A percentile compares a stretch with the other conserved stretches of the same genome.
Evolutionary conservation across 768 basidiomycete genomes (phyloP).

Genomic region (Rhizopogon roseolus): DNA sequence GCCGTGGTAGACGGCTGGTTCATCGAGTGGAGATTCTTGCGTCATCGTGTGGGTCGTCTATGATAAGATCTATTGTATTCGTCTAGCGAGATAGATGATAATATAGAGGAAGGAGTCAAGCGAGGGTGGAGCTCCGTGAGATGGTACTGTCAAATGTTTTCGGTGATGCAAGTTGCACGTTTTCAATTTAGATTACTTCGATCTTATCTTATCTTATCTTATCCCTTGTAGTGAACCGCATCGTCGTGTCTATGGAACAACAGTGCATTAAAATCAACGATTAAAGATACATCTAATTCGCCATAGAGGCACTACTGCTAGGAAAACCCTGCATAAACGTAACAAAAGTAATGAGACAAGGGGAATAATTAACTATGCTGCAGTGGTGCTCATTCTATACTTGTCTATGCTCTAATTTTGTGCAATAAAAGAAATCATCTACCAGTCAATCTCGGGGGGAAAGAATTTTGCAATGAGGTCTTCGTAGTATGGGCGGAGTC

Average conservation of each 20-base stretch:
- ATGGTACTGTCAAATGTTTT: not conserved
- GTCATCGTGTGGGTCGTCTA: conserved; percentile 5
- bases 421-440: conserved; percentile 8
- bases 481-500: conserved; percentile 81
- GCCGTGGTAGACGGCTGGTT: conserved; percentile 78
- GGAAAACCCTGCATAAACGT: too few species aligned
- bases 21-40: conserved; percentile 67
- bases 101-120: not conserved
- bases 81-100: not conserved
- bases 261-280: not conserved
- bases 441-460: conserved; percentile 81
- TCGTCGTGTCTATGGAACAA: not conserved
- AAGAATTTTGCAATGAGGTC: conserved; percentile 82
- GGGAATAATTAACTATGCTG: conserved; percentile 6
- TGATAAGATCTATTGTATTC: not conserved
- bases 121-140: not conserved
- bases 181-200: not conserved
- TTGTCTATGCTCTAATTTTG: not conserved
- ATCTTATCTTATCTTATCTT: conserved; percentile 15
- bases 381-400: not conserved
- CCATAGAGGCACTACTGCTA: too few species aligned
- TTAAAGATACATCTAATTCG: not conserved
- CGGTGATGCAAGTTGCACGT: not conserved
- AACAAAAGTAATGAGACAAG: not conserved
- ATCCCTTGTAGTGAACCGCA: too few species aligned